A percentile compares a stretch with the other conserved stretches of the same genome.
Evolutionary conservation across 2,329 filamentous ascomycete species (phyloP).

Genomic region (Onygena corvina): DNA sequence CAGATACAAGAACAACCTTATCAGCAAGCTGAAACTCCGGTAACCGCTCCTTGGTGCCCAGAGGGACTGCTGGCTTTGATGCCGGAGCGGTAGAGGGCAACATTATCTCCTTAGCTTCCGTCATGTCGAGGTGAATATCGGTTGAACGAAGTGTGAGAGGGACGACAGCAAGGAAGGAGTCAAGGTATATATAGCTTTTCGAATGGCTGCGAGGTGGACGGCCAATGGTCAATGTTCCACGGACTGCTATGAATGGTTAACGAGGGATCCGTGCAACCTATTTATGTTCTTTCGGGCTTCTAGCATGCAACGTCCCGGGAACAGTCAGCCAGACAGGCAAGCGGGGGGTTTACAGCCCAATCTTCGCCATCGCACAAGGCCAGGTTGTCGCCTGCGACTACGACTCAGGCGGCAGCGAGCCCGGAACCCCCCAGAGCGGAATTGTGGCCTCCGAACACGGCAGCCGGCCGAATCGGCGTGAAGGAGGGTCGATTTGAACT

Average conservation of each 20-base stretch:
- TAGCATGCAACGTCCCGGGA: no score
- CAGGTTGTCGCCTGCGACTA: not conserved
- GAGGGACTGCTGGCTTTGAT: not conserved
- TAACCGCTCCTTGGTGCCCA: conserved; percentile 30
- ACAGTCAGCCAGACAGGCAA: not conserved
- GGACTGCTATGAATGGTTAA: no score
- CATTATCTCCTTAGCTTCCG: not conserved
- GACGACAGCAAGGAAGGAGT: not conserved
- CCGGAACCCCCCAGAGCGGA: not conserved
- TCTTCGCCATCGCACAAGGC: not conserved
- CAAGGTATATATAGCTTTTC: not conserved
- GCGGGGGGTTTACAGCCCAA: not conserved
- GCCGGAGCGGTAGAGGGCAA: not conserved
- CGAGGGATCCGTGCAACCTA: not conserved
- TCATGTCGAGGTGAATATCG: not conserved
- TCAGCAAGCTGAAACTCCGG: conserved; percentile 65
- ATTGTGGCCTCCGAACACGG: not conserved
- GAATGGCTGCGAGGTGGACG: not conserved
- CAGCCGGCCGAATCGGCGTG: not conserved
- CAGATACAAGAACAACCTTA: conserved; percentile 60
- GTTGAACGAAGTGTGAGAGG: not conserved
- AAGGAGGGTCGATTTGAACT: not conserved
- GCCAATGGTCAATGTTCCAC: no score
- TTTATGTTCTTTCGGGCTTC: not conserved
- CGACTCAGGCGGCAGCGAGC: not conserved